phyloP scores from a whole-genome alignment of 495 filamentous ascomycete species.

The Podospora pseudocomata region DNA sequence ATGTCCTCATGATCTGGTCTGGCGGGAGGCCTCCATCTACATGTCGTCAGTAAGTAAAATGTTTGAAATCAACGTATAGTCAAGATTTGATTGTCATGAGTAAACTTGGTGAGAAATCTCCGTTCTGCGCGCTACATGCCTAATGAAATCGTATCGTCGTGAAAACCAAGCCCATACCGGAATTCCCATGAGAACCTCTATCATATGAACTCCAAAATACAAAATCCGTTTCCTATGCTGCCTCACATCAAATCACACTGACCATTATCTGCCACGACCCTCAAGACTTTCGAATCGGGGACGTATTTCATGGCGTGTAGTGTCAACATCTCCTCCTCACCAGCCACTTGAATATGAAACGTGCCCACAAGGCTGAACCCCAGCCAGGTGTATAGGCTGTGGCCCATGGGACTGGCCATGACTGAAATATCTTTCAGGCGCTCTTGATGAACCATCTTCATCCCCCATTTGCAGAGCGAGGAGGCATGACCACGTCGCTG shows the following conservation, averaged over 20 bases:
- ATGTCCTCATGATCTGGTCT: neutral
- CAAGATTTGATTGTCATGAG: neutral
- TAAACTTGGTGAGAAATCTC: neutral
- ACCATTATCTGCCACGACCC: neutral
- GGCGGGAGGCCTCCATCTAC: neutral
- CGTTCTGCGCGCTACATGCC: neutral
- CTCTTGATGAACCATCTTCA: slow-evolving; percentile 25
- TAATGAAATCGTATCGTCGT: neutral
- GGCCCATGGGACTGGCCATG: slow-evolving; percentile 41
- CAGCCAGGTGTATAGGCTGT: slow-evolving; percentile 31
- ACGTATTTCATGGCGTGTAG: slow-evolving; percentile 40
- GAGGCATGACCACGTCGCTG: slow-evolving; percentile 34
- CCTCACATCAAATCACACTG: neutral
- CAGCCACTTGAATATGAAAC: slow-evolving; percentile 31
- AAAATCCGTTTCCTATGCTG: neutral
- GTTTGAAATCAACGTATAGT: neutral
- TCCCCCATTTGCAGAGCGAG: slow-evolving; percentile 34
- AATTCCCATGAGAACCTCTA: neutral
- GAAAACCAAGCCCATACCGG: neutral
- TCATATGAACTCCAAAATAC: neutral
- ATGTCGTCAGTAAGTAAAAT: neutral
- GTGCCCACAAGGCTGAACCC: slow-evolving; percentile 23
- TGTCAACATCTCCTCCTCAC: slow-evolving; percentile 31
- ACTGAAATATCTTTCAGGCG: slow-evolving; percentile 29
- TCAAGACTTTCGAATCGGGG: neutral